phyloP scores from a whole-genome alignment of 495 filamentous ascomycete genomes.

The Cryomyces antarcticus region DNA sequence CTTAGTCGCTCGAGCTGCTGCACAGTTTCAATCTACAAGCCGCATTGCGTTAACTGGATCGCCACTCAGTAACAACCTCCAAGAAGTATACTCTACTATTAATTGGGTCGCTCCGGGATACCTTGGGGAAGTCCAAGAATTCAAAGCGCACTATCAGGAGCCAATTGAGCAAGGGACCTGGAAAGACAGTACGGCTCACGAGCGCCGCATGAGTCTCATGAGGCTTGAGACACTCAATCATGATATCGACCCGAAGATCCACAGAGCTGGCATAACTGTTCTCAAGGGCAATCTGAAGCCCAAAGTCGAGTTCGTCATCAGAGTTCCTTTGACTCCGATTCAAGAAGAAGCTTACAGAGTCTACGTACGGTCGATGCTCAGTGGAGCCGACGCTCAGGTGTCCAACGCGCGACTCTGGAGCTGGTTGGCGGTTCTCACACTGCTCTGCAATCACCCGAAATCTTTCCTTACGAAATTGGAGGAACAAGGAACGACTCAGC shows the following conservation, averaged over 20 bases:
- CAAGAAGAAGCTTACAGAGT: conserved; percentile 43
- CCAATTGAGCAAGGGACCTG: conserved; percentile 57
- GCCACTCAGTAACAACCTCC: conserved; percentile 62
- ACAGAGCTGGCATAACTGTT: conserved; percentile 48
- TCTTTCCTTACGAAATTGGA: conserved; percentile 38
- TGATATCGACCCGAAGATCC: conserved; percentile 58
- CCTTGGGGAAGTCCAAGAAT: conserved; percentile 43
- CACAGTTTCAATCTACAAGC: conserved; percentile 39
- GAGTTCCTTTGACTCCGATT: conserved; percentile 42
- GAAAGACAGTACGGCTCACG: conserved; percentile 30
- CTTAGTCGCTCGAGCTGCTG: conserved; percentile 29
- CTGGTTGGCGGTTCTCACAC: conserved; percentile 33
- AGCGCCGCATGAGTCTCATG: conserved; percentile 38
- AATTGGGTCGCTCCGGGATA: conserved; percentile 73
- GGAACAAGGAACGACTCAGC: background rate
- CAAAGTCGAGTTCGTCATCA: conserved; percentile 70
- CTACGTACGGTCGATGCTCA: conserved; percentile 24
- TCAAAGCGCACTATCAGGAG: conserved; percentile 42
- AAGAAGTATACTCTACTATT: conserved; percentile 70
- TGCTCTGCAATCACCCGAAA: conserved; percentile 60
- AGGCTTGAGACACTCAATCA: conserved; percentile 49
- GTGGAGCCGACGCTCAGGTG: conserved; percentile 5
- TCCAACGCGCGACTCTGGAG: conserved; percentile 23
- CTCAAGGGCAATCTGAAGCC: conserved; percentile 41
- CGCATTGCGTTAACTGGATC: conserved; percentile 81